Evolutionary conservation across 2,329 filamentous ascomycete species (phyloP).

Genomic region (Plenodomus biglobosus): DNA sequence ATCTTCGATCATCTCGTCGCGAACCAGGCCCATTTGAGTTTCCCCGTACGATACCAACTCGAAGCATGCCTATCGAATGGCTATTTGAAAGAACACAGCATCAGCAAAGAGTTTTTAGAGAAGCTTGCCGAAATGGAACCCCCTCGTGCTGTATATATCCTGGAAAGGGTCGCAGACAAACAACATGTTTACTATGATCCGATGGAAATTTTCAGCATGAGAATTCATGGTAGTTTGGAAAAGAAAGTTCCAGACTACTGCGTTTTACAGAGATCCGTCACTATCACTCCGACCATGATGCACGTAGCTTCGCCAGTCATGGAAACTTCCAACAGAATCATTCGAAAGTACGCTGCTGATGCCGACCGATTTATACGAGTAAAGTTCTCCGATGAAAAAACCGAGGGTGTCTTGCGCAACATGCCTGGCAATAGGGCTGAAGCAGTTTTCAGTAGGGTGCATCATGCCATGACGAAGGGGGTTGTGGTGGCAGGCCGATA

Average conservation of each 20-base stretch:
- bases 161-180: constrained; percentile 73
- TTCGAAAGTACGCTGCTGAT: constrained; percentile 68
- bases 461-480: constrained; percentile 71
- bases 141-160: constrained; percentile 62
- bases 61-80: constrained; percentile 89
- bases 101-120: constrained; percentile 67
- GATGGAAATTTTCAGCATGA: constrained; percentile 68
- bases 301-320: constrained; percentile 75
- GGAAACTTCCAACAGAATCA: constrained; percentile 85
- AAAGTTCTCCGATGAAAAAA: constrained; percentile 82
- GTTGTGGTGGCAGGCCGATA: constrained; percentile 78
- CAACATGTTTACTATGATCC: constrained; percentile 67
- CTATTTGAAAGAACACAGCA: constrained; percentile 72
- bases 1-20: constrained; percentile 37
- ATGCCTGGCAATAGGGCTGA: constrained; percentile 41
- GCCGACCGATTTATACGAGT: constrained; percentile 84
- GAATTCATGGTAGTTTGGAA: constrained; percentile 17
- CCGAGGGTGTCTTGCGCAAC: constrained; percentile 45
- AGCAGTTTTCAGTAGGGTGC: constrained; percentile 73
- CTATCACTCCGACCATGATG: constrained; percentile 81
- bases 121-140: constrained; percentile 58
- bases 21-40: constrained; percentile 47
- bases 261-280: constrained; percentile 71
- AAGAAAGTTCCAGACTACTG: constrained; percentile 69
- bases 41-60: constrained; percentile 81